Conservation (phyloP, 2,329 filamentous ascomycete genomes). For the Elsinoe arachidis region DNA sequence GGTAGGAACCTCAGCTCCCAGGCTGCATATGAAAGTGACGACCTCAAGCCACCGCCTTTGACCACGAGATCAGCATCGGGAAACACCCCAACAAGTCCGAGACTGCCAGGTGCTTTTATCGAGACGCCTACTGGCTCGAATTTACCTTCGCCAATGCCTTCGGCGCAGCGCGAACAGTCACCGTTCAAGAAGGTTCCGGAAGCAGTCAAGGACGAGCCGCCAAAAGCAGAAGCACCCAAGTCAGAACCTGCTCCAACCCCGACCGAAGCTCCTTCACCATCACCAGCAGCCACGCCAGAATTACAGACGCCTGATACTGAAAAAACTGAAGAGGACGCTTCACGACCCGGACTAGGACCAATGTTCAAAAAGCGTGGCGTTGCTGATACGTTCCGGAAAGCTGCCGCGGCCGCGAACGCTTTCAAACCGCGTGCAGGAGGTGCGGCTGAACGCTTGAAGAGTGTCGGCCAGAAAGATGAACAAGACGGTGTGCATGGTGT, state of each 20-base stretch:
- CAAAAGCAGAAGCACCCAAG: background rate
- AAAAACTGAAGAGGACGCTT: slow-evolving; percentile 38
- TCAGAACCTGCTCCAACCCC: slow-evolving; percentile 6
- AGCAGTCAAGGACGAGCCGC: background rate
- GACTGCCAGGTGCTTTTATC: slow-evolving; percentile 15
- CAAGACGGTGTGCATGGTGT: slow-evolving; percentile 87
- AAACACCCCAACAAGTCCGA: slow-evolving; percentile 11
- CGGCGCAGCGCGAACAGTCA: slow-evolving; percentile 3
- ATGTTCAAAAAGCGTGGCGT: slow-evolving; percentile 81
- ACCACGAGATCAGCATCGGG: slow-evolving; percentile 15
- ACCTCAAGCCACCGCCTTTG: slow-evolving; percentile 26
- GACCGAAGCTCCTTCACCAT: slow-evolving; percentile 12
- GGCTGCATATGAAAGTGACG: slow-evolving; percentile 16
- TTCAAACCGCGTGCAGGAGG: slow-evolving; percentile 88
- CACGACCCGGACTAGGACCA: slow-evolving; percentile 72
- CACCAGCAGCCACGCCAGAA: slow-evolving; percentile 12
- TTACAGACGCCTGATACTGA: slow-evolving; percentile 11
- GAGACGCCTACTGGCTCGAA: slow-evolving; percentile 16
- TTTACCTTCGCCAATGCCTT: slow-evolving; percentile 10
- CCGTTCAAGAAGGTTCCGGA: slow-evolving; percentile 8
- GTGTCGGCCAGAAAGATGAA: slow-evolving; percentile 49
- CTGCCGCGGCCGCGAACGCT: slow-evolving; percentile 59
- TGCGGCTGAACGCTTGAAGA: slow-evolving; percentile 64
- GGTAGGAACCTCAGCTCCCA: slow-evolving; percentile 29
- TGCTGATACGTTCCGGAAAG: slow-evolving; percentile 69